A percentile compares a stretch with the other conserved stretches of the same genome.
phyloP scores from a whole-genome alignment of 1,284 basidiomycete genomes.

The Irpex sp. region DNA sequence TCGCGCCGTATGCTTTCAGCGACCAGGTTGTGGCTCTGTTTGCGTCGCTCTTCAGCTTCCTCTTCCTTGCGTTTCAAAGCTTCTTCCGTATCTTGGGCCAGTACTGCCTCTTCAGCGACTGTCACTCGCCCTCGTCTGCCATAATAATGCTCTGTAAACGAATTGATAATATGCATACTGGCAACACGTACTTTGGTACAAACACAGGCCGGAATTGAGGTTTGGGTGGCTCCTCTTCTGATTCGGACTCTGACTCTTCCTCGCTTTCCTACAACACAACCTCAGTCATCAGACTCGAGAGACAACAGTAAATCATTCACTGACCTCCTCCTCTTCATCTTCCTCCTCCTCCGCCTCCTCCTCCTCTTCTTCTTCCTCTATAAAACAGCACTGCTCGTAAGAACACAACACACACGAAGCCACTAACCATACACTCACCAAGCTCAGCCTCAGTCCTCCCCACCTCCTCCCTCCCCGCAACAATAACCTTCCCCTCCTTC shows the following conservation, averaged over 20 bases:
- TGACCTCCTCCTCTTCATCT: slow-evolving; percentile 42
- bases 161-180: not conserved
- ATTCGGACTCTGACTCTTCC: slow-evolving; percentile 69
- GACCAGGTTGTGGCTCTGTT: slow-evolving; percentile 82
- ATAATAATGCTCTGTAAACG: slow-evolving; percentile 1
- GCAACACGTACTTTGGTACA: slow-evolving; percentile 73
- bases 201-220: slow-evolving; percentile 83
- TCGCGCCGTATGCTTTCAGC: slow-evolving; percentile 85
- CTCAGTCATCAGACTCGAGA: slow-evolving; percentile 14
- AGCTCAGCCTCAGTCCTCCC: slow-evolving; percentile 56
- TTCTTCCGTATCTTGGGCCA: slow-evolving; percentile 70
- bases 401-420: not conserved
- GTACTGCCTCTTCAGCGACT: slow-evolving; percentile 58
- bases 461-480: slow-evolving; percentile 70
- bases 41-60: slow-evolving; percentile 71
- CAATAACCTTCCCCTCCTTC: slow-evolving; percentile 71
- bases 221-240: slow-evolving; percentile 59
- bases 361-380: slow-evolving; percentile 38
- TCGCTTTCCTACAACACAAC: slow-evolving; percentile 58
- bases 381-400: not conserved
- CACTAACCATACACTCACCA: slow-evolving; percentile 27
- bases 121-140: slow-evolving; percentile 70
- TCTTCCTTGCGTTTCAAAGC: slow-evolving; percentile 55
- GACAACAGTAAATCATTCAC: slow-evolving; percentile 10
- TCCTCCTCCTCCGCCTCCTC: slow-evolving; percentile 43